A percentile compares a stretch with the other conserved stretches of the same genome.
Conservation (phyloP, 2,329 filamentous ascomycete species). For the Fusarium sp. region DNA sequence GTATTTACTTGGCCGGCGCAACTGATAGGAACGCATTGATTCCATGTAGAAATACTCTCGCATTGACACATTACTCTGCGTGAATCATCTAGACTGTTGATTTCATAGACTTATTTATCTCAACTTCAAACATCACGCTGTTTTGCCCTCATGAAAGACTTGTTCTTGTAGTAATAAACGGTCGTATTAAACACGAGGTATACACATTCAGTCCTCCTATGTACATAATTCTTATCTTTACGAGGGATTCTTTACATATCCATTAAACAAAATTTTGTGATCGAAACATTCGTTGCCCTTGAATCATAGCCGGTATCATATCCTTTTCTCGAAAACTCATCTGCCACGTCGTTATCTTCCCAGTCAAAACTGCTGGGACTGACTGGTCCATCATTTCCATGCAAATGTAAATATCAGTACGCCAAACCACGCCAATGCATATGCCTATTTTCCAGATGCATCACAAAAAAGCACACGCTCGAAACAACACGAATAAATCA, state of each 20-base stretch:
- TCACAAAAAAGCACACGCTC: constrained; percentile 14
- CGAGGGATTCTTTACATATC: neutral
- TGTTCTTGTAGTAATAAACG: constrained; percentile 2
- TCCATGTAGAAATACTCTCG: constrained; percentile 39
- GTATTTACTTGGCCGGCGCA: constrained; percentile 40
- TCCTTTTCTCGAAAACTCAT: constrained; percentile 16
- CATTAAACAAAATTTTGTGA: constrained; percentile 25
- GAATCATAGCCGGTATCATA: constrained; percentile 31
- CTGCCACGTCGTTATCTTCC: constrained; percentile 31
- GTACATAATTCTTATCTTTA: constrained; percentile 18
- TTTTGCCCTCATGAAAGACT: neutral
- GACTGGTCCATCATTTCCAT: constrained; percentile 11
- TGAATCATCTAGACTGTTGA: constrained; percentile 38
- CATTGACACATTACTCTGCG: constrained; percentile 26
- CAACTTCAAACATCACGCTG: neutral
- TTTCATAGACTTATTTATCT: constrained; percentile 28
- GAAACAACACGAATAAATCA: constrained; percentile 8
- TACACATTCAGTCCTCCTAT: constrained; percentile 31
- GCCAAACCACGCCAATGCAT: constrained; percentile 33
- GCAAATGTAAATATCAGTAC: constrained; percentile 28
- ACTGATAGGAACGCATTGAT: constrained; percentile 41
- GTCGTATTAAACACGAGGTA: constrained; percentile 27
- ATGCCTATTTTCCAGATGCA: constrained; percentile 30
- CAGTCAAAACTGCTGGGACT: constrained; percentile 10
- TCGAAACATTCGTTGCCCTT: constrained; percentile 28